Evolutionary conservation across 1,139 yeast species (phyloP), one percentile per base, ranked within the genome.

Genomic region (Sugiyamaella sp.): DNA sequence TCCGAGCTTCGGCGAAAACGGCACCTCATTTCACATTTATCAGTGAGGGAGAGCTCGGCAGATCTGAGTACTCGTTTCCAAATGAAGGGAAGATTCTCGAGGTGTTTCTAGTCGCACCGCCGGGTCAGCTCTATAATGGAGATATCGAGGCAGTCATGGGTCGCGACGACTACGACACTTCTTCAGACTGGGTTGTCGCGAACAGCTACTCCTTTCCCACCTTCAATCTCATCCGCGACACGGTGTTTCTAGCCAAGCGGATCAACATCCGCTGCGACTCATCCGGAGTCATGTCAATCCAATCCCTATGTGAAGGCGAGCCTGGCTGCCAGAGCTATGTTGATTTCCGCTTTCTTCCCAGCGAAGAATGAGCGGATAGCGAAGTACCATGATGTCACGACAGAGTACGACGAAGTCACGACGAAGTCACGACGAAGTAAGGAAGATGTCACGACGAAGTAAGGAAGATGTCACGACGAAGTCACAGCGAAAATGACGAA

Each of bases 1-100:
- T 88, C 6, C 79, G 78, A 57, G 78, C 78, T 2, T 60, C 61
- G 5, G 52, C 65, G 20, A 45, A 57, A 16, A 52, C 46, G 2
- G 63, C 65, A 4, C 66, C 70, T 3, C 66, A 66, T 45, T 63
- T 70, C 46, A 62, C 60, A 33, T 78, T 89, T 55, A 80, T 86
- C 2, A 85, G 95, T 0, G 76, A 75, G 47, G 85, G 90, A 2
- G 83, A 81, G 10, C 76, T 88, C 45, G 96, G 96, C 0, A 74
- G 77, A 48, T 84, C 89, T 53, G 84, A 86, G 64, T 73, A 88
- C 22, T 77, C 80, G 9, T 78, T 85, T 56, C 96, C 96, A 0
- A 80, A 78, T 56, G 88, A 81, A 50, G 77, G 78, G 60, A 74
- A 83, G 1, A 80, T 83, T 8, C 69, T 89, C 45, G 95, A 86